Evolutionary conservation across 805 yeast species (phyloP), one percentile per base, ranked within the genome.

Genomic region (Candida tammaniensis): DNA sequence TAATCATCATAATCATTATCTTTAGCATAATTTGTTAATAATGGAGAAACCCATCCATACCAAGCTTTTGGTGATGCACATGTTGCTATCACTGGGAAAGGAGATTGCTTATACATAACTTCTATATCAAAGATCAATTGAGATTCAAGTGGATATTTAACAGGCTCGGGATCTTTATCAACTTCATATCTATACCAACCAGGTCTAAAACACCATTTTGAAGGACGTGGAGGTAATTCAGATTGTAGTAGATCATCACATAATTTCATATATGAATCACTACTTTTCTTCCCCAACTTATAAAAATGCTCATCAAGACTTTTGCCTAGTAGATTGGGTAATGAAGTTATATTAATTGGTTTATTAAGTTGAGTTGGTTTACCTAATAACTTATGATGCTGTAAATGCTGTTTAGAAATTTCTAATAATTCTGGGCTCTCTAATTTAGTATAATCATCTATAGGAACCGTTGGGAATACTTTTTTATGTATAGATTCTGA

Each of bases 11-110:
- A 34, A 13, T 61, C 50, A 2, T 55, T 47, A 5, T 65, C 61
- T 3, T 39, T 25, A 2, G 78, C 60, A 31, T 76, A 78, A 2
- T 73, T 74, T 1, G 83, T 70, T 14, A 93, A 55, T 53, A 72
- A 80, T 0, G 99, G 98, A 0, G 96, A 87, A 7, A 87, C 80
- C 99, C 99, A 93, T 0, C 81, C 79, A 52, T 89, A 93, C 95
- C 97, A 88, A 0, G 96, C 95, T 7, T 71, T 64, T 0, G 69
- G 54, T 0, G 96, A 78, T 2, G 72, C 80, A 8, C 96, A 95
- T 0, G 85, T 74, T 1, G 96, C 96, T 57, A 93, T 53, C 0
- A 84, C 76, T 0, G 98, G 81, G 52, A 78, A 89, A 3, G 72
- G 74, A 0, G 93, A 76, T 1, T 77, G 58, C 45, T 86, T 81